Base-by-base conservation (phyloP, 2,329 filamentous ascomycete species). In the Claviceps arundinis region DNA sequence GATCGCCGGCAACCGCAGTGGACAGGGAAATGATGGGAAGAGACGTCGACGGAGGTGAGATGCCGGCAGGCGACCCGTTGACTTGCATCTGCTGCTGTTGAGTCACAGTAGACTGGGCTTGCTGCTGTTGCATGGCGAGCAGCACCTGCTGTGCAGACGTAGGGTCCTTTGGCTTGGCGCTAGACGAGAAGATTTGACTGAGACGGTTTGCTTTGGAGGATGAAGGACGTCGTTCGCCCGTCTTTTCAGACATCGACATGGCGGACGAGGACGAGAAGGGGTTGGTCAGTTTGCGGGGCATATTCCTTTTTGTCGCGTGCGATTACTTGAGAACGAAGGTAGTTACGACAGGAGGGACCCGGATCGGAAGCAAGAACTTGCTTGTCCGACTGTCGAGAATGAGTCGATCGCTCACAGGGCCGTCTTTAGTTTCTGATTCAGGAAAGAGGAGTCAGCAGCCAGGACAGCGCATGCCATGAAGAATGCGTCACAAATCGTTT, bases 1-100 rank as follows among this genome's bases (percentile, higher is more conserved):
- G 69, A 75, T 93, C 78, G 60, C 87, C 86, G 56, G 81, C 85
- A 34, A 82, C 87, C 48, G 88, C 88, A 43, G 89, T 89, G 13
- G 91, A 95, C 53, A 97, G 77, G 43, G 89, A 95, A 63, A 97
- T 96, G 51, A 85, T 91, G 41, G 91, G 91, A 61, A 96, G 74
- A 47, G 88, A 87, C 57, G 90, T 72, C 54, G 85, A 84, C 43
- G 89, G 77, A 53, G 81, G 78, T 57, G 81, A 83, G 62, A 89
- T 84, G 56, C 81, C 77, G 53, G 79, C 76, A 42, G 82, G 77
- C 50, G 78, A 73, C 50, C 71, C 64, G 55, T 70, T 70, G 53
- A 57, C 52, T 16, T 47, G 52, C 16, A 34, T 38, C 34, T 56
- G 55, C 50, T 54, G 52, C 34, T 54, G 56, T 37, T 56, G 55